These are phyloP conservation scores for Mitragyna speciosa DNA, from an alignment of 257 asterid species.

Conservation along the genomic window DNA sequence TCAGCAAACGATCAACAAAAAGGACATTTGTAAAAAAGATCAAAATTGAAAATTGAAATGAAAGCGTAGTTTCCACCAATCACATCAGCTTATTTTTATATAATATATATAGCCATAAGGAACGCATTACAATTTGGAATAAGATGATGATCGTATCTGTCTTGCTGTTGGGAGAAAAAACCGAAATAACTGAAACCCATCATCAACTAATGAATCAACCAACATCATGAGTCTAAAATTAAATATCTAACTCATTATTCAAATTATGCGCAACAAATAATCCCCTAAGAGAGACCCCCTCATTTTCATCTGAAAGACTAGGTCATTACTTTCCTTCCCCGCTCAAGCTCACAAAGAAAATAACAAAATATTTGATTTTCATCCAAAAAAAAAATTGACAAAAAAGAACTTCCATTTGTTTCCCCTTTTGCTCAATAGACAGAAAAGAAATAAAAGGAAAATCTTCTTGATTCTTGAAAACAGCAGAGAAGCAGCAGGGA, in stretches of 20 bases:
- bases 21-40: not conserved
- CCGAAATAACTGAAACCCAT: slow-evolving; percentile 38
- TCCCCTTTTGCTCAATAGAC: no score
- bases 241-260: not conserved
- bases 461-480: not conserved
- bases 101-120: slow-evolving; percentile 22
- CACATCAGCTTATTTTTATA: slow-evolving; percentile 34
- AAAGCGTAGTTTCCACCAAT: slow-evolving; percentile 20
- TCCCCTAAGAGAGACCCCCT: not conserved
- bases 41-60: slow-evolving; percentile 28
- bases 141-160: slow-evolving; percentile 24
- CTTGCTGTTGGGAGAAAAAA: slow-evolving; percentile 27
- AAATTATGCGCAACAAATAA: not conserved
- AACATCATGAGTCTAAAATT: slow-evolving; percentile 16
- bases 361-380: not conserved
- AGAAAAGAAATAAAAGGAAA: not conserved
- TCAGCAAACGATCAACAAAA: slow-evolving; percentile 17
- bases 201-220: slow-evolving; percentile 22
- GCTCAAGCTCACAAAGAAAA: no score
- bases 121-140: slow-evolving; percentile 34
- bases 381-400: no score
- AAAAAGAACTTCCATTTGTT: no score
- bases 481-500: not conserved
- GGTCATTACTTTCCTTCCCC: not conserved
- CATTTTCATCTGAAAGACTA: not conserved